phyloP scores from a whole-genome alignment of 1,284 basidiomycete genomes.

The Limonomyces culmigenus region DNA sequence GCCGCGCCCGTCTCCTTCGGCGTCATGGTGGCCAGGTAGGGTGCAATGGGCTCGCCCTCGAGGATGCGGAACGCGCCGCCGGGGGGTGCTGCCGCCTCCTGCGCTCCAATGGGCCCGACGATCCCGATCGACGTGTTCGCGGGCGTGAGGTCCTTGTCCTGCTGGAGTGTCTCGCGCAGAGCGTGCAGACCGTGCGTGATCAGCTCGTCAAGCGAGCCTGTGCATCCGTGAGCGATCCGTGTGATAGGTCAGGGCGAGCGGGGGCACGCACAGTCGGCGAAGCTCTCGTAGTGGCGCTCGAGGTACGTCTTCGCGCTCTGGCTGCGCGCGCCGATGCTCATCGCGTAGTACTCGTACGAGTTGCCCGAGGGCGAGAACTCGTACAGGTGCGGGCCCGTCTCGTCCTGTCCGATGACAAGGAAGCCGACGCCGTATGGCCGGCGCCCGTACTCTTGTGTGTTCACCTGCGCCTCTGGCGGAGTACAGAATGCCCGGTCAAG shows the following conservation, averaged over 20 bases:
- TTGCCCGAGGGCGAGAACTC: conserved; percentile 97
- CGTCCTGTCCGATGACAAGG: conserved; percentile 92
- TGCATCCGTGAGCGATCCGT: conserved; percentile 1
- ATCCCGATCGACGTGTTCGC: conserved; percentile 91
- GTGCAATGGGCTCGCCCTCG: conserved; percentile 58
- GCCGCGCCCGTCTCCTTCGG: conserved; percentile 34
- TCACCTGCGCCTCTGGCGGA: conserved; percentile 97
- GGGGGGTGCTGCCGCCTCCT: conserved; percentile 34
- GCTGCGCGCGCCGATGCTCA: conserved; percentile 94
- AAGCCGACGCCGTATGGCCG: conserved; percentile 98
- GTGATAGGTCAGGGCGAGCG: conserved; percentile 1
- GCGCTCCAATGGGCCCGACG: conserved; percentile 48
- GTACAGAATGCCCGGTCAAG: conserved; percentile 1
- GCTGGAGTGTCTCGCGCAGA: conserved; percentile 87
- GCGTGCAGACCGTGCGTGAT: conserved; percentile 87
- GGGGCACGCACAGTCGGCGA: conserved; percentile 55
- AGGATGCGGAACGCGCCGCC: conserved; percentile 61
- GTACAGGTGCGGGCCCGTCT: conserved; percentile 90
- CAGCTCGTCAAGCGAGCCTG: conserved; percentile 71
- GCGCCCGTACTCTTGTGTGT: conserved; percentile 97
- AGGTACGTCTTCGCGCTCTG: conserved; percentile 98
- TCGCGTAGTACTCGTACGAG: conserved; percentile 96
- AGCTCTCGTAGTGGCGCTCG: conserved; percentile 85
- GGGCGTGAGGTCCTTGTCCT: conserved; percentile 87
- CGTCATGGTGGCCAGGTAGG: conserved; percentile 57